Percentiles rank a stretch among this genome's conserved stretches.
These are phyloP conservation scores for Linderniella brevidens DNA, from an alignment of 257 asterid genomes.

Conservation along the genomic window DNA sequence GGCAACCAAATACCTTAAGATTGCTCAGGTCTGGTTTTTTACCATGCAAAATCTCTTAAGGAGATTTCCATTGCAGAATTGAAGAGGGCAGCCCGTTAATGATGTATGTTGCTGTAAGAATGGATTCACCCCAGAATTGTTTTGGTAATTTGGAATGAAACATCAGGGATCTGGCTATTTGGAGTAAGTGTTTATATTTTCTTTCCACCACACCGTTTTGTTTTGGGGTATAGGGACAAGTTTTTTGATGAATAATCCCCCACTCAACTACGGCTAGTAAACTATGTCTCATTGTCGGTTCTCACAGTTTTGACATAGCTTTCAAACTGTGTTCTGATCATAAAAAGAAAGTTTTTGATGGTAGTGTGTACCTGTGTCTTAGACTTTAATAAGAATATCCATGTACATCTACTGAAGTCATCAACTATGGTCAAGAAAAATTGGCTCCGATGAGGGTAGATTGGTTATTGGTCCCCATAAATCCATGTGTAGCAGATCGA, in stretches of 20 bases:
- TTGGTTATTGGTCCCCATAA: neutral
- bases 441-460: neutral
- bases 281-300: neutral
- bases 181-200: neutral
- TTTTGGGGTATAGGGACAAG: neutral
- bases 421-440: neutral
- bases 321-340: neutral
- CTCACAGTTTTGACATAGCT: neutral
- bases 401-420: neutral
- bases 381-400: neutral
- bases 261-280: neutral
- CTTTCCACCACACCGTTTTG: neutral
- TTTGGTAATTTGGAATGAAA: neutral
- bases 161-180: neutral
- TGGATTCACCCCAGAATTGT: neutral
- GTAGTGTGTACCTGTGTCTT: neutral
- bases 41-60: neutral
- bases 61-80: neutral
- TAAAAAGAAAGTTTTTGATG: neutral
- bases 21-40: neutral
- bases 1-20: too few species aligned
- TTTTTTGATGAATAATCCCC: neutral
- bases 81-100: neutral
- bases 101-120: neutral
- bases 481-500: slow-evolving; percentile 1